Percentiles rank a stretch among this genome's conserved stretches.
Evolutionary conservation across 306 rosid genomes (phyloP).

Genomic region (Cucumis melo): DNA sequence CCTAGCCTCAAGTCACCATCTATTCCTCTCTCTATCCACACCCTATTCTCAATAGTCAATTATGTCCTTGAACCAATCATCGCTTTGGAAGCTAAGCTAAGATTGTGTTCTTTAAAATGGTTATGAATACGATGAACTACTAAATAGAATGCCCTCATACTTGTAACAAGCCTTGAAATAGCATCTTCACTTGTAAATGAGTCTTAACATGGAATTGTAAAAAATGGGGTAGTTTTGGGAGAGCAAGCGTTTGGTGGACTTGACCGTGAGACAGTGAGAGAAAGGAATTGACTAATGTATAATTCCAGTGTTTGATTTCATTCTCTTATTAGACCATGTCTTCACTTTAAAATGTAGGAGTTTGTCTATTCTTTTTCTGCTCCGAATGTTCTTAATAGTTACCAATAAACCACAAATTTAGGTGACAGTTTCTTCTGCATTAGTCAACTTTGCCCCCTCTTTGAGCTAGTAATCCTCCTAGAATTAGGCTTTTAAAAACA

Average conservation of each 20-base stretch:
- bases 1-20: neutral
- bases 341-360: neutral
- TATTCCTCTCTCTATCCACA: neutral
- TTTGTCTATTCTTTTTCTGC: neutral
- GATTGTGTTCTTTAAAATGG: neutral
- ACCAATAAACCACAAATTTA: neutral
- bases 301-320: neutral
- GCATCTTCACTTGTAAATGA: neutral
- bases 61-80: conserved; percentile 5
- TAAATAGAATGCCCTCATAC: neutral
- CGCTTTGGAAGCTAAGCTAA: neutral
- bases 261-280: neutral
- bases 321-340: neutral
- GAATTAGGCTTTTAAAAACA: neutral
- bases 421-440: neutral
- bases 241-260: neutral
- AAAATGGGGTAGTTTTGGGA: neutral
- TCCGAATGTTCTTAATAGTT: neutral
- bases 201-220: neutral
- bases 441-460: neutral
- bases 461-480: neutral
- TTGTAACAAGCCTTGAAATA: neutral
- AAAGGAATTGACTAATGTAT: neutral
- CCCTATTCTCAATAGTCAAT: neutral
- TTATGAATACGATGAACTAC: neutral